phyloP scores from a whole-genome alignment of 202 grass and related monocot species.

The Zoysia matrella region DNA sequence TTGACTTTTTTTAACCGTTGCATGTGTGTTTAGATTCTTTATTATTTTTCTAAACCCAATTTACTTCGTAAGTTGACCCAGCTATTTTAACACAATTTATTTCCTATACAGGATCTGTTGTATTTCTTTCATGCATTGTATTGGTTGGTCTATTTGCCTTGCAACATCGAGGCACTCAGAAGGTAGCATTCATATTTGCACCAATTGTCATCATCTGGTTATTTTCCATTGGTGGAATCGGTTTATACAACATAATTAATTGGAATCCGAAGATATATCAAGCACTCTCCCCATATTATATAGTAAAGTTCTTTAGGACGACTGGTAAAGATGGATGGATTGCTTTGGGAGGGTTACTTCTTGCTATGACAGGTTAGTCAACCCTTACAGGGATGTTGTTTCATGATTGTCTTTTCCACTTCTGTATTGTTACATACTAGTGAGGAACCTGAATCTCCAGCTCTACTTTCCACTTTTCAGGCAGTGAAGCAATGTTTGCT shows the following conservation, averaged over 20 bases:
- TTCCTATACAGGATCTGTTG: constrained; percentile 71
- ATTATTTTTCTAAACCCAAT: constrained; percentile 7
- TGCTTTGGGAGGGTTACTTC: constrained; percentile 93
- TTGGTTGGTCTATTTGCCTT: constrained; percentile 95
- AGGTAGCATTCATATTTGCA: constrained; percentile 93
- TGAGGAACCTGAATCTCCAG: constrained; percentile 16
- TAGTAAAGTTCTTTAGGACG: constrained; percentile 72
- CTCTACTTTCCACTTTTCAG: constrained; percentile 50
- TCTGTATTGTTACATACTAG: constrained; percentile 2
- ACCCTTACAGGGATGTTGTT: not conserved
- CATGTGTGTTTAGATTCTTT: constrained; percentile 14
- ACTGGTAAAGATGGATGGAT: constrained; percentile 97
- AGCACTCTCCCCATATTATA: constrained; percentile 85
- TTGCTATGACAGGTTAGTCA: constrained; percentile 84
- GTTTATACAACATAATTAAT: constrained; percentile 81
- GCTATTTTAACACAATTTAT: constrained; percentile 31
- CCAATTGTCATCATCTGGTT: constrained; percentile 90
- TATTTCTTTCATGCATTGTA: constrained; percentile 83
- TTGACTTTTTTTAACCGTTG: not conserved
- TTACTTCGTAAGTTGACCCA: constrained; percentile 11
- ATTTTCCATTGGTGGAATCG: constrained; percentile 76
- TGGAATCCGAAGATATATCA: constrained; percentile 87
- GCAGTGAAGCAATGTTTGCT: constrained; percentile 97
- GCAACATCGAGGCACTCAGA: constrained; percentile 93
- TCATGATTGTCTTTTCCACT: constrained; percentile 18